Evolutionary conservation across 495 filamentous ascomycete genomes (phyloP), one percentile per base, ranked within the genome.

Genomic region (Penicillium chermesinum): DNA sequence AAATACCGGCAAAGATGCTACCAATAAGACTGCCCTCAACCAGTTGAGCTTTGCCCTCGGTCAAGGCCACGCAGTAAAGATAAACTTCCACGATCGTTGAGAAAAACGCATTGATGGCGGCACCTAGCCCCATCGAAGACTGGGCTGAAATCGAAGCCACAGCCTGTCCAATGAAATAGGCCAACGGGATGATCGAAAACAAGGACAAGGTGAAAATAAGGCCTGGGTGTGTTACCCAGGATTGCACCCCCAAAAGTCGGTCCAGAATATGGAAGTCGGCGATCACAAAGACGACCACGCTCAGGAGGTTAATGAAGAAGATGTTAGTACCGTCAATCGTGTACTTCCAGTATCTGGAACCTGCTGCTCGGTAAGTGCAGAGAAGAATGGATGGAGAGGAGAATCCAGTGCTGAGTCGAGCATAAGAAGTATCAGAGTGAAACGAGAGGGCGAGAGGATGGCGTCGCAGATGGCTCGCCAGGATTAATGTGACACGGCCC

Each of bases 141-240:
- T 99, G 93, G 7, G 93, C 93, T 13, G 93, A 97, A 55, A 99
- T 97, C 27, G 93, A 97, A n/a, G 93, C 93, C 35, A 99, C 93
- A 42, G 93, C 93, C 67, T 99, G 93, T 7, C 93, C 93, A 65
- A 99, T 99, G 72, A 97, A 99, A 67, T 99, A 97, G 21, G 93
- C 93, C n/a, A 99, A 67, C 16, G 93, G 93, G 38, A 97, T 95
- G 63, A 97, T 91, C 36, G 91, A 96, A 50, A 90, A 77, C 10
- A 99, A 73, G 16, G 88, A 86, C 2, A 89, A 74, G 3, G 82
- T 77, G 67, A 99, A 99, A 33, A 99, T 75, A 44, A 96, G 81
- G 15, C 85, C 89, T 3, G 88, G 83, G 38, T 83, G 76, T 2
- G 91, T 95, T 44, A 96, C 52, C 62, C 77, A 78, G 47, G 74